Evolutionary conservation across 495 filamentous ascomycete species (phyloP).

Genomic region (Xylaria telfairii): DNA sequence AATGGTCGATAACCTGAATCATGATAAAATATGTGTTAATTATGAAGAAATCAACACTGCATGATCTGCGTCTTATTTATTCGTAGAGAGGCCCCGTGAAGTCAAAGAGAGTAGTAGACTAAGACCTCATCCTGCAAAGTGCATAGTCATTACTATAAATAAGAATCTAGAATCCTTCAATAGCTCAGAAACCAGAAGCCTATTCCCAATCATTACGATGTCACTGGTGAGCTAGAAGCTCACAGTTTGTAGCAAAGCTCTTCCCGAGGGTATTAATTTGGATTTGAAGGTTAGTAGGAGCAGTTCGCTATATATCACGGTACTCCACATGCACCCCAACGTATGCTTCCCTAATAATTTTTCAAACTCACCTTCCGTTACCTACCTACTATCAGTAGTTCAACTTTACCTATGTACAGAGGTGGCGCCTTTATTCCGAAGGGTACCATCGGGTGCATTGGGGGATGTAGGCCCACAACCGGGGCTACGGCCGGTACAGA

Average conservation of each 20-base stretch:
- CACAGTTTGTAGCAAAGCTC: background rate
- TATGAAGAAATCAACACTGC: background rate
- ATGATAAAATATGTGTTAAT: background rate
- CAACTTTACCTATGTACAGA: background rate
- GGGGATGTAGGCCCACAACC: slow-evolving; percentile 6
- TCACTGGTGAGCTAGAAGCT: background rate
- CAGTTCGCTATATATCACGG: background rate
- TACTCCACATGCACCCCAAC: no score
- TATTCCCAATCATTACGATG: background rate
- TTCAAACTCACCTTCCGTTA: background rate
- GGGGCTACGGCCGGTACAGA: background rate
- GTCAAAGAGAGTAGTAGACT: background rate
- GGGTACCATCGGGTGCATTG: background rate
- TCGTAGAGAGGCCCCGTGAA: background rate
- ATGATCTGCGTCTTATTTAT: background rate
- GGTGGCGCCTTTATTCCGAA: background rate
- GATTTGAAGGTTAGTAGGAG: background rate
- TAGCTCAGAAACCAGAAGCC: background rate
- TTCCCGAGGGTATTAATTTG: background rate
- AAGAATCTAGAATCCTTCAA: background rate
- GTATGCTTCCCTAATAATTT: no score
- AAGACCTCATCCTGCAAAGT: background rate
- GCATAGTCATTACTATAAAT: no score
- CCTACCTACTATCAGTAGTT: background rate
- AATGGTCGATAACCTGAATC: background rate